These are phyloP conservation scores for Alternaria arbusti DNA, from an alignment of 2,329 filamentous ascomycete genomes.

Conservation along the genomic window DNA sequence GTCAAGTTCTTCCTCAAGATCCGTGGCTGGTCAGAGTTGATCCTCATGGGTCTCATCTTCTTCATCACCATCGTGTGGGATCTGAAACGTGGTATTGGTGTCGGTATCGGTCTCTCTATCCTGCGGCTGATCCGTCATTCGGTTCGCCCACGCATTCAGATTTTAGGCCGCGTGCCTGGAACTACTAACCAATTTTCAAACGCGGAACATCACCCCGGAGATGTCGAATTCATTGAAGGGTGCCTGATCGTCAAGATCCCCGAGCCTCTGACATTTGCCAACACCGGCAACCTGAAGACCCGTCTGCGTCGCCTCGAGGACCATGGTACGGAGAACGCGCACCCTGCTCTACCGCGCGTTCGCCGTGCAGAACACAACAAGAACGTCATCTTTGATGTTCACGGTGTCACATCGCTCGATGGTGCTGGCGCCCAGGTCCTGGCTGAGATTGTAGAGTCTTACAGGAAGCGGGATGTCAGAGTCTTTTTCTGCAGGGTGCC, in stretches of 20 bases:
- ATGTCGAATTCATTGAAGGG: slow-evolving; percentile 87
- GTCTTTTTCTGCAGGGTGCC: slow-evolving; percentile 75
- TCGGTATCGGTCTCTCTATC: slow-evolving; percentile 89
- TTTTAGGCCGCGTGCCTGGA: slow-evolving; percentile 85
- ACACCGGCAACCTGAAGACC: slow-evolving; percentile 89
- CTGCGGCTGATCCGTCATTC: slow-evolving; percentile 88
- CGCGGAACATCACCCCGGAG: slow-evolving; percentile 73
- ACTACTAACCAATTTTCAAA: slow-evolving; percentile 82
- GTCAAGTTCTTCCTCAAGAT: slow-evolving; percentile 88
- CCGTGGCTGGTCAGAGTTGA: slow-evolving; percentile 82
- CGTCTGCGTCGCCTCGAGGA: slow-evolving; percentile 83
- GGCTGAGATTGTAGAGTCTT: slow-evolving; percentile 82
- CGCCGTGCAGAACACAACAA: slow-evolving; percentile 80
- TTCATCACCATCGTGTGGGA: slow-evolving; percentile 94
- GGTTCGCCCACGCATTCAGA: slow-evolving; percentile 93
- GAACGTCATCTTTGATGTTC: slow-evolving; percentile 96
- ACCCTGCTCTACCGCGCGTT: slow-evolving; percentile 84
- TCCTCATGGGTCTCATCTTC: slow-evolving; percentile 89
- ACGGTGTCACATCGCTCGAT: slow-evolving; percentile 94
- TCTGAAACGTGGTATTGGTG: slow-evolving; percentile 88
- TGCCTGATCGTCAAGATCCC: slow-evolving; percentile 97
- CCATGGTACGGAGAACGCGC: slow-evolving; percentile 84
- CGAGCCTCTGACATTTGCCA: slow-evolving; percentile 94
- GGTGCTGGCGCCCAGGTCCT: slow-evolving; percentile 92
- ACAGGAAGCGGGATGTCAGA: slow-evolving; percentile 75